Percentiles rank a stretch among this genome's conserved stretches.
Evolutionary conservation across 345 rosid species (phyloP).

Genomic region (Crucihimalaya himalaica): DNA sequence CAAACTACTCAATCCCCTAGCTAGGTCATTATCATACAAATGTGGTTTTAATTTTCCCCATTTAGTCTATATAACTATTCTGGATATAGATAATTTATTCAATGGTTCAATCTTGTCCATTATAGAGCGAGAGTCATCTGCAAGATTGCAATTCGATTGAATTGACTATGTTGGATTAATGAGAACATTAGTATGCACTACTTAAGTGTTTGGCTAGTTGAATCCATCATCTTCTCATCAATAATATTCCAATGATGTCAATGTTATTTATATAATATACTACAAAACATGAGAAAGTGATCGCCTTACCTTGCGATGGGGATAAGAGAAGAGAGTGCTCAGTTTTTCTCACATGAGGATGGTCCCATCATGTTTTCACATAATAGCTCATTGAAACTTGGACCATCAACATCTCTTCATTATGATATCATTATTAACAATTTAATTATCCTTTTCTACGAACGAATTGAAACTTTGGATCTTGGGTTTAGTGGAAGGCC

Average conservation of each 20-base stretch:
- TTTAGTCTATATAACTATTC: background rate
- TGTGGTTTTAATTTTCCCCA: background rate
- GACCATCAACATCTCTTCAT: slow-evolving; percentile 26
- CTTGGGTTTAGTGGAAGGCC: slow-evolving; percentile 34
- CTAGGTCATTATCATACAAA: background rate
- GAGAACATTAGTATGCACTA: background rate
- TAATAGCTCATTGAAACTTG: slow-evolving; percentile 27
- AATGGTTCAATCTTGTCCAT: background rate
- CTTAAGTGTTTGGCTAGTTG: background rate
- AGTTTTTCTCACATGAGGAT: slow-evolving; percentile 43
- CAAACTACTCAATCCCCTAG: slow-evolving; percentile 1
- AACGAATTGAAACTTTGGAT: slow-evolving; percentile 24
- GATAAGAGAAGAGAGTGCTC: slow-evolving; percentile 37
- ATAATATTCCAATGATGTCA: background rate
- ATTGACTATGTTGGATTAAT: background rate
- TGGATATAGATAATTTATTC: background rate
- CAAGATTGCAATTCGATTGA: background rate
- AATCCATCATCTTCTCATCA: slow-evolving; percentile 10
- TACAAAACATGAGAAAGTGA: slow-evolving; percentile 34
- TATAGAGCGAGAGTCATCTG: background rate
- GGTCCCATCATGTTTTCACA: slow-evolving; percentile 42
- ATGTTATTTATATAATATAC: background rate
- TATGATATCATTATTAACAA: slow-evolving; percentile 5
- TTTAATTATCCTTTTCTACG: background rate
- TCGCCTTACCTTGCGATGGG: background rate